These are phyloP conservation scores for Eimeria falciformis DNA, from an alignment of 169 alveolate genomes.

Conservation along the genomic window DNA sequence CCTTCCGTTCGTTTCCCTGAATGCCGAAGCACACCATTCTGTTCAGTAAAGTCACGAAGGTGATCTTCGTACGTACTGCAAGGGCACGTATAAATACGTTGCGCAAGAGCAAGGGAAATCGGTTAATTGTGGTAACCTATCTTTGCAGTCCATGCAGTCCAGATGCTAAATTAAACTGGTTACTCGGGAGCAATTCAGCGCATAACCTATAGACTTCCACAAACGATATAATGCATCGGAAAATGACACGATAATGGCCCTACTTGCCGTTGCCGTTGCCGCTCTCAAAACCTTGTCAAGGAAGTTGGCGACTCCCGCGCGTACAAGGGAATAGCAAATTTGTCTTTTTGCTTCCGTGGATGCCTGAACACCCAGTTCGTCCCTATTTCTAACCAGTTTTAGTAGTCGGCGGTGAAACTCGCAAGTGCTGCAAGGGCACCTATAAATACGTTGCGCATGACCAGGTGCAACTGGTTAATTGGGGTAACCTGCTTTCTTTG, in stretches of 20 bases:
- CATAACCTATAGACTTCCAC: too few relatives aligned
- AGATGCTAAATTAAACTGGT: too few relatives aligned
- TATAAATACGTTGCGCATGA: neutral
- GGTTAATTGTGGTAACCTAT: too few relatives aligned
- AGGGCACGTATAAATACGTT: conserved; percentile 67
- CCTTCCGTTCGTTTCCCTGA: conserved; percentile 30
- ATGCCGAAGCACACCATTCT: conserved; percentile 50
- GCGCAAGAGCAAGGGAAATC: too few relatives aligned
- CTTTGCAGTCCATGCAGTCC: too few relatives aligned
- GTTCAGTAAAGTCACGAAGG: conserved; percentile 59
- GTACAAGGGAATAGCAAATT: conserved; percentile 51
- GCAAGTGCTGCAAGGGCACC: conserved; percentile 79
- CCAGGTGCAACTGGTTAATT: too few relatives aligned
- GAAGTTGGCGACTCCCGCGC: conserved; percentile 43
- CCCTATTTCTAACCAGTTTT: conserved; percentile 41
- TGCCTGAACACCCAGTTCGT: conserved; percentile 71
- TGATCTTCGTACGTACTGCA: conserved; percentile 72
- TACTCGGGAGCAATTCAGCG: too few relatives aligned
- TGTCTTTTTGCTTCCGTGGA: conserved; percentile 58
- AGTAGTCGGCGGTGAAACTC: conserved; percentile 72
- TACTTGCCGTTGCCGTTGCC: neutral
- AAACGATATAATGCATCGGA: too few relatives aligned
- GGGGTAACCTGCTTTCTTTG: too few relatives aligned
- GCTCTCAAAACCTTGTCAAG: neutral
- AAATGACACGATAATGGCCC: neutral